phyloP scores from a whole-genome alignment of 768 basidiomycete species.

The Mycena latifolia region DNA sequence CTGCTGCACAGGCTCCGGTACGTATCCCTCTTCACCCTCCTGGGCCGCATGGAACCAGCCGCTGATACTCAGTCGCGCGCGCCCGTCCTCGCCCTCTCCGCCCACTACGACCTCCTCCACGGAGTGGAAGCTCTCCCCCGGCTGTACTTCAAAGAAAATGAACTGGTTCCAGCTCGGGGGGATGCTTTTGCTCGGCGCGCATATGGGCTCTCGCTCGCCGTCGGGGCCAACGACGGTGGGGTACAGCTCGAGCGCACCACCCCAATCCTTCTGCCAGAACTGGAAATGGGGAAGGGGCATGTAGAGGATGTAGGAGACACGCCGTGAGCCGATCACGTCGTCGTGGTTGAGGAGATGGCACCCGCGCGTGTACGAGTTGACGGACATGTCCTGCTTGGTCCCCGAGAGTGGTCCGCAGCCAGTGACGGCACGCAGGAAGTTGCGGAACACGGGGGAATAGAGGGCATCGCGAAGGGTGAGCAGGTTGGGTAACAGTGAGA shows the following conservation, averaged over 20 bases:
- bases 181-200: conserved; percentile 73
- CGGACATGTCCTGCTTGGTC: conserved; percentile 94
- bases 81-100: conserved; percentile 72
- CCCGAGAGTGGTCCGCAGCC: conserved; percentile 94
- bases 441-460: conserved; percentile 86
- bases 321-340: conserved; percentile 95
- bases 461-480: conserved; percentile 90
- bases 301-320: conserved; percentile 97
- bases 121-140: conserved; percentile 94
- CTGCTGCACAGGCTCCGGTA: conserved; percentile 59
- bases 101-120: conserved; percentile 97
- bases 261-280: conserved; percentile 91
- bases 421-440: conserved; percentile 87
- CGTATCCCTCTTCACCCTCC: conserved; percentile 91
- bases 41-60: conserved; percentile 98
- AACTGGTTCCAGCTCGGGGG: conserved; percentile 93
- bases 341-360: conserved; percentile 98
- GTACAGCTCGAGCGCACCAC: conserved; percentile 95
- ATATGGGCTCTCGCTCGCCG: conserved; percentile 77
- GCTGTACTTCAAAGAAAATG: conserved; percentile 92
- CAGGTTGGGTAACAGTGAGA: conserved; percentile 84
- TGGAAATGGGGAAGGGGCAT: conserved; percentile 84
- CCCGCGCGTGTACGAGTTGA: conserved; percentile 91
- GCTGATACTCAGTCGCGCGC: conserved; percentile 87
- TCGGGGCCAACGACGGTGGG: conserved; percentile 73